Evolutionary conservation across 441 rosid species (phyloP).

Genomic region (Hypseocharis bilobata): DNA sequence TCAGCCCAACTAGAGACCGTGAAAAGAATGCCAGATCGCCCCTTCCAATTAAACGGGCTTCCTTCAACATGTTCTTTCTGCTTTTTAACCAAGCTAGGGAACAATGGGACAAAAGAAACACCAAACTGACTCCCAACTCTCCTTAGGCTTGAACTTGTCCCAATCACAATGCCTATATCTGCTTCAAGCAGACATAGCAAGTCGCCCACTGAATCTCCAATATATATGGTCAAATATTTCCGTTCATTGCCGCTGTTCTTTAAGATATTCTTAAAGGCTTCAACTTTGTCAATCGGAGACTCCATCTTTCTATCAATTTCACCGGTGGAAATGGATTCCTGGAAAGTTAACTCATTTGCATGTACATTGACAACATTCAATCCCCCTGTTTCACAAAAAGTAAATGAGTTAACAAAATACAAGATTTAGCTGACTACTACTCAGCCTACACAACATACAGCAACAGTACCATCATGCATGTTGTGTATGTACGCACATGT

Average conservation of each 20-base stretch:
- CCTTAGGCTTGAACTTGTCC: constrained; percentile 33
- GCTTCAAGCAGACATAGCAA: constrained; percentile 40
- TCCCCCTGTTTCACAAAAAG: constrained; percentile 25
- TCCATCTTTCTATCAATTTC: constrained; percentile 30
- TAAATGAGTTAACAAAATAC: not conserved
- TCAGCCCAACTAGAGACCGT: constrained; percentile 40
- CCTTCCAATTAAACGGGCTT: constrained; percentile 21
- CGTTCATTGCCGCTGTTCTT: constrained; percentile 14
- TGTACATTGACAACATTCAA: constrained; percentile 23
- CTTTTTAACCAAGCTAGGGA: constrained; percentile 30
- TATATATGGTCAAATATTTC: constrained; percentile 27
- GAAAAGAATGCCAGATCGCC: constrained; percentile 26
- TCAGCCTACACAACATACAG: not conserved
- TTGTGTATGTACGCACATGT: too few species aligned
- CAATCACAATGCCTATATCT: constrained; percentile 34
- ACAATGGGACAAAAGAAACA: constrained; percentile 30
- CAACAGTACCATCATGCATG: too few species aligned
- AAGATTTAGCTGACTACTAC: too few species aligned
- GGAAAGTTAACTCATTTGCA: constrained; percentile 31
- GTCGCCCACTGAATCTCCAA: constrained; percentile 33
- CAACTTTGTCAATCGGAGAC: constrained; percentile 36
- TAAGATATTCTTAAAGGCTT: constrained; percentile 26
- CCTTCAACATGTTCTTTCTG: constrained; percentile 25
- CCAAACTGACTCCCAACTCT: constrained; percentile 32
- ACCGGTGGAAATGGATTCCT: constrained; percentile 33